Percentiles rank a stretch among this genome's conserved stretches.
phyloP scores from a whole-genome alignment of 768 basidiomycete genomes.

The Termitomyces sp. region DNA sequence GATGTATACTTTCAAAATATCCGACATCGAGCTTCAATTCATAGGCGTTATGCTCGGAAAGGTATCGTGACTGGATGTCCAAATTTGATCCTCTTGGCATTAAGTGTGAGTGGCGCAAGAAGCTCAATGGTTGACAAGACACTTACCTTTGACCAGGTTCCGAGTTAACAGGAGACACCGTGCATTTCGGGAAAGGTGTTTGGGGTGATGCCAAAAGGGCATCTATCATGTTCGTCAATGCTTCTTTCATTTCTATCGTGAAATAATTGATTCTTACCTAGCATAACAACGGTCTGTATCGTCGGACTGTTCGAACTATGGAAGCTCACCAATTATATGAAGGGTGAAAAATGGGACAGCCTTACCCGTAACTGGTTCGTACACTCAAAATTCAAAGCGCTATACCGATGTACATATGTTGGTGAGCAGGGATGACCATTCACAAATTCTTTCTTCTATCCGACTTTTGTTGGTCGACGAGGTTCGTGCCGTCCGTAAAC shows the following conservation, averaged over 20 bases:
- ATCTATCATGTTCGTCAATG: slow-evolving; percentile 64
- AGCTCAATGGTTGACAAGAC: neutral
- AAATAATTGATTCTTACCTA: slow-evolving; percentile 21
- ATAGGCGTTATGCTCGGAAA: slow-evolving; percentile 87
- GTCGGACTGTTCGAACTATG: neutral
- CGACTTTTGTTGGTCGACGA: slow-evolving; percentile 90
- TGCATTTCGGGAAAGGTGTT: slow-evolving; percentile 55
- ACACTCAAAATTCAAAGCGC: neutral
- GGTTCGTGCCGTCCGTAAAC: slow-evolving; percentile 33
- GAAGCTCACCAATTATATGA: neutral
- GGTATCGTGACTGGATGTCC: slow-evolving; percentile 74
- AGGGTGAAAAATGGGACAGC: slow-evolving; percentile 98
- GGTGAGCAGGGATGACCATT: slow-evolving; percentile 53
- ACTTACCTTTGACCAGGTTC: slow-evolving; percentile 47
- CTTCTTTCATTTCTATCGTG: neutral
- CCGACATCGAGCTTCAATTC: neutral
- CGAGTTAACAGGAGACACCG: slow-evolving; percentile 92
- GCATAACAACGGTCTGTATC: slow-evolving; percentile 70
- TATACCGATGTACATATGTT: neutral
- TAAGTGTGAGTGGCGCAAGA: slow-evolving; percentile 50
- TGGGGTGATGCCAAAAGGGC: slow-evolving; percentile 76
- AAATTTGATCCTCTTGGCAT: slow-evolving; percentile 79
- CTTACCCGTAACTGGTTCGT: slow-evolving; percentile 81
- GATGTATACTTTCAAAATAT: neutral
- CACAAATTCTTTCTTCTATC: slow-evolving; percentile 65